These are phyloP conservation scores for Geranomyces variabilis DNA, from an alignment of 192 early-diverging fungal genomes.

Conservation along the genomic window DNA sequence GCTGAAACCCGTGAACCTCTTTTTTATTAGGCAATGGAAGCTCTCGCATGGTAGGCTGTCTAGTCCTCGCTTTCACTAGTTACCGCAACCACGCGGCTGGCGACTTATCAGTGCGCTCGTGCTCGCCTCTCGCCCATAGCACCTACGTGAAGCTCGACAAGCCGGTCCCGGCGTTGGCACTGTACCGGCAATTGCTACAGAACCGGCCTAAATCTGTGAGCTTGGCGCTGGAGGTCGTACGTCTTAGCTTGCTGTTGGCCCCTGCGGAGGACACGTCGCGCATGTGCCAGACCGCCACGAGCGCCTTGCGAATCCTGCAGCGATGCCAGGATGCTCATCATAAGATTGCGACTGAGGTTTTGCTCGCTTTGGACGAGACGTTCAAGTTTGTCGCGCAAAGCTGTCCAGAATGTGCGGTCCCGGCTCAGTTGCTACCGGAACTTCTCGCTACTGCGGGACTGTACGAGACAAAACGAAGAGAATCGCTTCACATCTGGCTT, in stretches of 20 bases:
- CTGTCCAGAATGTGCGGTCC: slow-evolving; percentile 1
- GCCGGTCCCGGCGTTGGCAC: neutral
- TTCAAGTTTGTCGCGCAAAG: neutral
- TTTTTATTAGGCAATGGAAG: slow-evolving; percentile 15
- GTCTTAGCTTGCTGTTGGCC: neutral
- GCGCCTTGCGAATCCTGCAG: slow-evolving; percentile 6
- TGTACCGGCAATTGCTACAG: neutral
- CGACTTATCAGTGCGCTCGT: neutral
- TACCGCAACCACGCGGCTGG: neutral
- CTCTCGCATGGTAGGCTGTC: neutral
- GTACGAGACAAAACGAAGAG: neutral
- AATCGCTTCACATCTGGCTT: slow-evolving; percentile 2
- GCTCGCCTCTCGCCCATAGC: neutral
- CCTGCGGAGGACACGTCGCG: neutral
- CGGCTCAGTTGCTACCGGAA: neutral
- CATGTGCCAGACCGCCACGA: neutral
- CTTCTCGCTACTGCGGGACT: neutral
- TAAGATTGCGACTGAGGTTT: neutral
- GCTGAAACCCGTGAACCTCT: neutral
- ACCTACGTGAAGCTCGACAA: neutral
- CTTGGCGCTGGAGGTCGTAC: neutral
- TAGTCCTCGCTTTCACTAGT: neutral
- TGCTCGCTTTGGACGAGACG: slow-evolving; percentile 5
- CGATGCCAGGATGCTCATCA: slow-evolving; percentile 1
- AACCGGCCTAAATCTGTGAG: neutral